Evolutionary conservation across 306 rosid genomes (phyloP).

Genomic region (Trifolium dubium): DNA sequence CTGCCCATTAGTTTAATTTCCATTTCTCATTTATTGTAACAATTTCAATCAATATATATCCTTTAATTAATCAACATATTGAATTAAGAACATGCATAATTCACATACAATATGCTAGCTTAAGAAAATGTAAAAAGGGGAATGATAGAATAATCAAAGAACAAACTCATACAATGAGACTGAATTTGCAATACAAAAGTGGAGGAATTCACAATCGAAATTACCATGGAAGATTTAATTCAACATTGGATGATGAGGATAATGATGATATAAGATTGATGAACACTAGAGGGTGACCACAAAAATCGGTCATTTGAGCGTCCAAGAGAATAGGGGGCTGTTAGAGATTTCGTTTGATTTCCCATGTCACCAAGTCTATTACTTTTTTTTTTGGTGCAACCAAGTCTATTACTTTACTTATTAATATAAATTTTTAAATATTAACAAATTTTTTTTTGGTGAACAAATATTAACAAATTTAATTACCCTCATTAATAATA

Average conservation of each 20-base stretch:
- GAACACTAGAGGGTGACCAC: conserved; percentile 27
- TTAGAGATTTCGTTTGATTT: conserved; percentile 34
- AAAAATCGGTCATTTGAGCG: conserved; percentile 29
- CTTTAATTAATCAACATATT: neutral
- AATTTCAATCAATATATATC: too few species aligned
- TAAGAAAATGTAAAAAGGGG: neutral
- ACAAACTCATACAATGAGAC: neutral
- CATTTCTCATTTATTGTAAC: neutral
- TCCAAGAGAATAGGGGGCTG: conserved; percentile 22
- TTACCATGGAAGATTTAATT: neutral
- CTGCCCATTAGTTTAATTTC: neutral
- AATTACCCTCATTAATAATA: too few species aligned
- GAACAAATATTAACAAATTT: too few species aligned
- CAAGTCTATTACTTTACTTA: neutral
- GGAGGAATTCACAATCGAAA: neutral
- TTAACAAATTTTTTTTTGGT: too few species aligned
- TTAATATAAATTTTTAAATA: too few species aligned
- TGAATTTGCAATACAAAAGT: neutral
- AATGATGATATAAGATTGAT: conserved; percentile 2
- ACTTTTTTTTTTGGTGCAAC: too few species aligned
- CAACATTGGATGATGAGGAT: neutral
- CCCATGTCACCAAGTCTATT: conserved; percentile 15
- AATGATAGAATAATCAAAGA: neutral
- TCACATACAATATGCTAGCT: neutral
- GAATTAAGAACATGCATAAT: neutral